Percentiles rank a stretch among this genome's conserved stretches.
Evolutionary conservation across 345 rosid species (phyloP).

Genomic region (Reutealis trisperma): DNA sequence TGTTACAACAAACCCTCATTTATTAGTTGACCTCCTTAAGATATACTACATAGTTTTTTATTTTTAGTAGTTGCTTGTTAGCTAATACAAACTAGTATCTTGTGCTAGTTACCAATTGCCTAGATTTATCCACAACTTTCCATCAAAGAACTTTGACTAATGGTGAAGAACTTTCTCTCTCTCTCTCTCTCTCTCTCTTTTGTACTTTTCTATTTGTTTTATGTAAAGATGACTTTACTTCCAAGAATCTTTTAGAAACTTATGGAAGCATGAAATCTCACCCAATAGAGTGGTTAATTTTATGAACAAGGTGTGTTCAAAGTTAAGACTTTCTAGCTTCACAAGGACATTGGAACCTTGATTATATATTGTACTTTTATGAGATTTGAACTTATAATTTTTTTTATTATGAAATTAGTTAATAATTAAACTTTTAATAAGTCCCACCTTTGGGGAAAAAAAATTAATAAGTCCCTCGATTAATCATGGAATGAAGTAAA

Average conservation of each 20-base stretch:
- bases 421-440: no score
- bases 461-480: no score
- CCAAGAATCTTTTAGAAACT: constrained; percentile 1
- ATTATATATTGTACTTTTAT: neutral
- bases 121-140: neutral
- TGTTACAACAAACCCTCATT: no score
- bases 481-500: no score
- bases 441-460: no score
- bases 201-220: neutral
- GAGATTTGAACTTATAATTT: no score
- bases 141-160: neutral
- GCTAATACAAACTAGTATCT: no score
- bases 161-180: neutral
- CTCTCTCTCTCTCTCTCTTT: neutral
- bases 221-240: neutral
- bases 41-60: no score
- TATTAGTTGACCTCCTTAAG: no score
- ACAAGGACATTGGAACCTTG: neutral
- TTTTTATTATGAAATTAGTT: no score
- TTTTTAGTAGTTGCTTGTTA: no score
- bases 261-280: neutral
- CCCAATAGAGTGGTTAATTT: neutral
- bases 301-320: neutral
- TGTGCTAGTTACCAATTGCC: no score
- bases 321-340: neutral